Conservation (phyloP, 352 stramenopile genomes). For the Phytophthora pluvialis region DNA sequence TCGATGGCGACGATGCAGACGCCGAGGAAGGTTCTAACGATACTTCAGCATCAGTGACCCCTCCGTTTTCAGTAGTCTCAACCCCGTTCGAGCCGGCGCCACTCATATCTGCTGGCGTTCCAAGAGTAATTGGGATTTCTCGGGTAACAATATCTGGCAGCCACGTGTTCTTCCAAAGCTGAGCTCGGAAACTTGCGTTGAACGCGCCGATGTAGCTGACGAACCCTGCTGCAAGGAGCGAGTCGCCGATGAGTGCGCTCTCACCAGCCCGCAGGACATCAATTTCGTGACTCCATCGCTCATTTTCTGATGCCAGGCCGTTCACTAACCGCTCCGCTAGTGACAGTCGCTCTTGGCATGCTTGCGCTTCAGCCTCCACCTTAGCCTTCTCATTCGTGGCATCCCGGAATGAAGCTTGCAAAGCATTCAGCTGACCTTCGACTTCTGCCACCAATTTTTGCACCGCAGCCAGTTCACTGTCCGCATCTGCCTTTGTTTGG, state of each 20-base stretch:
- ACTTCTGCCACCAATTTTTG: slow-evolving; percentile 86
- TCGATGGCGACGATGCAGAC: slow-evolving; percentile 3
- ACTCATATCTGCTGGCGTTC: slow-evolving; percentile 21
- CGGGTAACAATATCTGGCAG: slow-evolving; percentile 84
- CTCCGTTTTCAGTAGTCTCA: slow-evolving; percentile 4
- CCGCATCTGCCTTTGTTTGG: slow-evolving; percentile 74
- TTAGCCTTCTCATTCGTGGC: slow-evolving; percentile 93
- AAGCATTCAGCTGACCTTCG: slow-evolving; percentile 72
- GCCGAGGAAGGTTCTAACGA: slow-evolving; percentile 7
- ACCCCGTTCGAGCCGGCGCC: neutral
- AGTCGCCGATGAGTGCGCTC: slow-evolving; percentile 86
- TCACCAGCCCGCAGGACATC: slow-evolving; percentile 80
- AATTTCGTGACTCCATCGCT: slow-evolving; percentile 90
- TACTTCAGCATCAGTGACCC: neutral
- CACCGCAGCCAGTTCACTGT: slow-evolving; percentile 82
- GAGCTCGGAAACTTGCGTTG: slow-evolving; percentile 77
- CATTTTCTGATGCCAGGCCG: slow-evolving; percentile 88
- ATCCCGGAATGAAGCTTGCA: slow-evolving; percentile 85
- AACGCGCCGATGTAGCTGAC: slow-evolving; percentile 94
- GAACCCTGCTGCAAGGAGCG: slow-evolving; percentile 88
- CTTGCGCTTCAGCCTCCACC: slow-evolving; percentile 86
- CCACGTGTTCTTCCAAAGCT: slow-evolving; percentile 90
- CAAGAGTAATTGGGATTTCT: slow-evolving; percentile 85
- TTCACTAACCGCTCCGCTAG: slow-evolving; percentile 91
- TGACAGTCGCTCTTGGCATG: slow-evolving; percentile 86